Evolutionary conservation across 129 eudicot genomes (phyloP).

Genomic region (Silybum marianum): DNA sequence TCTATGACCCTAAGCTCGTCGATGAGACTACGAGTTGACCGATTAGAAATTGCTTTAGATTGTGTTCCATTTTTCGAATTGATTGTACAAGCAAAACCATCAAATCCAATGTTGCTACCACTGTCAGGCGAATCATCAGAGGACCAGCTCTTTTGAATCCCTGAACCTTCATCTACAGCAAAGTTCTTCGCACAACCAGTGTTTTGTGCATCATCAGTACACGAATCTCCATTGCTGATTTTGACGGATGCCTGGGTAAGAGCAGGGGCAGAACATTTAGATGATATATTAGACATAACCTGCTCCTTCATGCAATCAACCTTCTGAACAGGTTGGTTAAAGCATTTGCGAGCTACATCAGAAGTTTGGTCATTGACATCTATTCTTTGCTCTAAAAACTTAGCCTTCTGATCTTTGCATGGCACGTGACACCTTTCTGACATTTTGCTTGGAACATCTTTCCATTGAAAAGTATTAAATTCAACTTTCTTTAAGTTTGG

Average conservation of each 20-base stretch:
- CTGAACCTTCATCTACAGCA: constrained; percentile 57
- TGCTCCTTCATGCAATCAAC: constrained; percentile 50
- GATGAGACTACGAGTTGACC: constrained; percentile 41
- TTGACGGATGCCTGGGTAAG: constrained; percentile 52
- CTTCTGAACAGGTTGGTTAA: constrained; percentile 35
- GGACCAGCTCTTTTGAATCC: constrained; percentile 46
- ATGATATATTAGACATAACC: constrained; percentile 59
- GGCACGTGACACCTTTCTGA: constrained; percentile 29
- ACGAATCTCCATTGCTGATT: constrained; percentile 51
- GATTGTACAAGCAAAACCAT: constrained; percentile 28
- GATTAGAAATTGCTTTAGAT: constrained; percentile 26
- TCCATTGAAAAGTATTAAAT: constrained; percentile 55
- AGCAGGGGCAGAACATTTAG: constrained; percentile 68
- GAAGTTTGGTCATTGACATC: constrained; percentile 31
- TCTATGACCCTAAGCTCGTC: constrained; percentile 56
- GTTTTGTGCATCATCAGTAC: constrained; percentile 50
- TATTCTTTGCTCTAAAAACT: constrained; percentile 23
- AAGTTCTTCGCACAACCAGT: constrained; percentile 32
- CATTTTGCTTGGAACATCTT: constrained; percentile 60
- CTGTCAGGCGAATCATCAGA: constrained; percentile 50
- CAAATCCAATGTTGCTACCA: constrained; percentile 41
- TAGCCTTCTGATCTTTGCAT: constrained; percentile 28
- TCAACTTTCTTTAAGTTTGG: constrained; percentile 35
- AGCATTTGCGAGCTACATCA: constrained; percentile 35
- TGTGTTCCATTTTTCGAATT: constrained; percentile 22